These are phyloP conservation scores for Penicillium sp. DNA, from an alignment of 2,329 filamentous ascomycete genomes.

Conservation along the genomic window DNA sequence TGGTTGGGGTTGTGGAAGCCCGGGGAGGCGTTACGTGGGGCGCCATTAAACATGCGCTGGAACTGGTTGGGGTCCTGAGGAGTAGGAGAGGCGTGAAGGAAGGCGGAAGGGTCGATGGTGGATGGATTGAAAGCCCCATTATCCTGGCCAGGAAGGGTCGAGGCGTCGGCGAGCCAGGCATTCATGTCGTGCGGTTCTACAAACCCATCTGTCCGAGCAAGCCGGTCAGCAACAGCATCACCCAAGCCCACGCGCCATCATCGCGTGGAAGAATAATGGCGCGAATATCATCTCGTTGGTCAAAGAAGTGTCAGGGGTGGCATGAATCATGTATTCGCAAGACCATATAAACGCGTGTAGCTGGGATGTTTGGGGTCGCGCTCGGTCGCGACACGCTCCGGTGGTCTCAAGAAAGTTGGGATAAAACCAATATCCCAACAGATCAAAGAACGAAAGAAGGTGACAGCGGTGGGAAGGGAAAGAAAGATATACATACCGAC, in stretches of 20 bases:
- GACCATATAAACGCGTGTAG: constrained; percentile 17
- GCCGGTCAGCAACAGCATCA: constrained; percentile 12
- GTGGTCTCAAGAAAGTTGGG: constrained; percentile 5
- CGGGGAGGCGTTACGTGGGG: constrained; percentile 75
- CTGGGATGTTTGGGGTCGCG: constrained; percentile 20
- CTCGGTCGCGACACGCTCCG: constrained; percentile 22
- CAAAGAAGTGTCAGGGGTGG: constrained; percentile 2
- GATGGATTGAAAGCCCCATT: constrained; percentile 47
- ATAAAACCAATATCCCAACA: neutral
- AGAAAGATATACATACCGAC: constrained; percentile 37
- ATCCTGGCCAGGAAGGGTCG: constrained; percentile 46
- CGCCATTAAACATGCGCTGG: constrained; percentile 72
- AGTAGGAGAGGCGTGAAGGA: constrained; percentile 45
- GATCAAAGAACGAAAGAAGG: neutral
- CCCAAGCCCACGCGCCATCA: constrained; percentile 14
- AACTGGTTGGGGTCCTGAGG: constrained; percentile 51
- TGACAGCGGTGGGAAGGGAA: constrained; percentile 7
- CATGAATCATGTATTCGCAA: constrained; percentile 3
- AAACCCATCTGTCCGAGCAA: constrained; percentile 44
- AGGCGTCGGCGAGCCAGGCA: constrained; percentile 49
- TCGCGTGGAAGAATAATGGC: constrained; percentile 20
- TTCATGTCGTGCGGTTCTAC: constrained; percentile 48
- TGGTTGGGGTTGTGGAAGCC: constrained; percentile 73
- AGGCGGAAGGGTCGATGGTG: constrained; percentile 47
- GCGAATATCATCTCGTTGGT: constrained; percentile 15